Evolutionary conservation across 495 filamentous ascomycete species (phyloP), one percentile per base, ranked within the genome.

Genomic region (Darksidea phi): DNA sequence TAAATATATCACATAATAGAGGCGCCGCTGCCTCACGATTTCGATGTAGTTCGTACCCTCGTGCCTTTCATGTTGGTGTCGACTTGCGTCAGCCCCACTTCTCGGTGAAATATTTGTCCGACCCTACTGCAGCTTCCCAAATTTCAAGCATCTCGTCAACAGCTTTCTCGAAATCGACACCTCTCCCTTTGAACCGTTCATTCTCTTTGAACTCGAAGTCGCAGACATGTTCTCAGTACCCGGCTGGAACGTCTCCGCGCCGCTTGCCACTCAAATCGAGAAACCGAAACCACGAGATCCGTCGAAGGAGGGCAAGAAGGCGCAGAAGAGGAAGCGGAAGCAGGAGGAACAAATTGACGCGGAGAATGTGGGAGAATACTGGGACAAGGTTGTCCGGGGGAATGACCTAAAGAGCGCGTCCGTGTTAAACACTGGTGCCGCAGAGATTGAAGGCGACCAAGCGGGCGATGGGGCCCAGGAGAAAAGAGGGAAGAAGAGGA

Each of bases 191-290:
- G 15, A 15, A 20, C 41, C 18, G 5, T 13, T 13, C 13, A 6
- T 43, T 6, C 13, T 43, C 15, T 13, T 13, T 13, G 15, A 3
- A 3, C 6, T 43, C 41, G 41, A 43, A 41, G 46, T 50, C 28
- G 18, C 28, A 41, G 75, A 37, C 62, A 97, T 98, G 94, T 98
- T 98, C 72, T 84, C 91, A 4, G 92, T 97, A 53, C 88, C 88
- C 63, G 94, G 93, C 61, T 95, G 91, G 89, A 87, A 88, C 20
- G 77, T 97, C 24, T 80, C 89, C 60, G 79, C 84, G 52, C 80
- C 83, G 65, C 82, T 91, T 50, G 89, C 88, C 73, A 73, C 82
- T 21, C 91, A 96, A 75, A 79, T 75, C 26, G 79, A 83, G 28
- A 67, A 47, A 1, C 38, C 64, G 42, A 53, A 75, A 46, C 69